phyloP scores from a whole-genome alignment of 352 stramenopile genomes.

The Globisporangium spiculum region DNA sequence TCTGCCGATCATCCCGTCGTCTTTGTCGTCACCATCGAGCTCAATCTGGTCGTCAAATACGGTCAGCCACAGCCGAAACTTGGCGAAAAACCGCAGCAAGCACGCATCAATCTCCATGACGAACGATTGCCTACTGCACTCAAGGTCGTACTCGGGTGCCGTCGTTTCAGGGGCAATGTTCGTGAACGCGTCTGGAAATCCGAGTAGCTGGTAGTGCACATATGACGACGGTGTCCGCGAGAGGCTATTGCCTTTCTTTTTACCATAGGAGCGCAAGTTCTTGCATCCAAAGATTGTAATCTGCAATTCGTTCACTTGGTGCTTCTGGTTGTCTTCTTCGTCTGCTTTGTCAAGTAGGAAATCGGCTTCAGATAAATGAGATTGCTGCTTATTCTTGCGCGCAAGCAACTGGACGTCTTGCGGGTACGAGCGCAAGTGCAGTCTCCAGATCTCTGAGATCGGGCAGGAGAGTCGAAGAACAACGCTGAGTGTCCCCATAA shows the following conservation, averaged over 20 bases:
- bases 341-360: conserved; percentile 25
- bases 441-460: conserved; percentile 88
- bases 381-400: conserved; percentile 13
- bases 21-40: conserved; percentile 25
- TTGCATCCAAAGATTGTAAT: conserved; percentile 66
- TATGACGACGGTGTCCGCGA: conserved; percentile 67
- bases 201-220: conserved; percentile 89
- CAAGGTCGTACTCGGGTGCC: conserved; percentile 76
- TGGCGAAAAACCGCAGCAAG: conserved; percentile 78
- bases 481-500: conserved; percentile 77
- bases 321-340: conserved; percentile 17
- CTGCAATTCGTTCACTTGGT: conserved; percentile 57
- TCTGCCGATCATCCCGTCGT: conserved; percentile 73
- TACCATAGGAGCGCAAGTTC: conserved; percentile 44
- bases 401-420: conserved; percentile 70
- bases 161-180: conserved; percentile 68
- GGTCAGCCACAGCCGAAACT: conserved; percentile 79
- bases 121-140: conserved; percentile 60
- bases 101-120: conserved; percentile 66
- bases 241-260: conserved; percentile 30
- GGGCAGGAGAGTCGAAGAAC: conserved; percentile 85
- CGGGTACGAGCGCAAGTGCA: conserved; percentile 89
- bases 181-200: conserved; percentile 88
- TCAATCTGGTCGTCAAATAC: conserved; percentile 83
- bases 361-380: conserved; percentile 17